Evolutionary conservation across 805 yeast genomes (phyloP).

Genomic region (Nakazawaea anatomiae): DNA sequence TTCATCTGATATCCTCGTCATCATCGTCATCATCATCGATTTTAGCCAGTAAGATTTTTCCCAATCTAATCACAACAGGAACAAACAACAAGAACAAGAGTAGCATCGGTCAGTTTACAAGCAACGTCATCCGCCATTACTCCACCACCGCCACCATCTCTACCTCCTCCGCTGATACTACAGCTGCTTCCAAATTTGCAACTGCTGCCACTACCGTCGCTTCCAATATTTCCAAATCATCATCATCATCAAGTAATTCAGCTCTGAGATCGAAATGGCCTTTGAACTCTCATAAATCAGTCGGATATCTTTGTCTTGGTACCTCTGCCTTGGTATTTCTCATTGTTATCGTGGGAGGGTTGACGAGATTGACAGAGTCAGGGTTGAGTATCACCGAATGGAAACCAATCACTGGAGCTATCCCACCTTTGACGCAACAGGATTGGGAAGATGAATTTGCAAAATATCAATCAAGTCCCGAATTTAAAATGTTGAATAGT

Average conservation of each 20-base stretch:
- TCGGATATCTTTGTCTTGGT: slow-evolving; percentile 86
- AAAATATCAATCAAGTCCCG: slow-evolving; percentile 84
- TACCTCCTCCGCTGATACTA: too few relatives aligned
- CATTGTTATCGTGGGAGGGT: slow-evolving; percentile 93
- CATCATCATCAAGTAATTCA: too few relatives aligned
- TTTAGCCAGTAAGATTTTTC: slow-evolving; percentile 3
- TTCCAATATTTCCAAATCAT: too few relatives aligned
- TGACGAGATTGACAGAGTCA: slow-evolving; percentile 91
- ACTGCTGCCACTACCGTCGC: too few relatives aligned
- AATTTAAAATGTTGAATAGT: slow-evolving; percentile 82
- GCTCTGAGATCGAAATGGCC: slow-evolving; percentile 23
- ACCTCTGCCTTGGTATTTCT: slow-evolving; percentile 89
- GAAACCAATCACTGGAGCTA: slow-evolving; percentile 94
- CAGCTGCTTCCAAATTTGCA: too few relatives aligned
- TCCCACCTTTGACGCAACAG: slow-evolving; percentile 76
- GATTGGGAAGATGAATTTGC: slow-evolving; percentile 86
- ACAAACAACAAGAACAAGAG: neutral
- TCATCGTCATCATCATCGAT: neutral
- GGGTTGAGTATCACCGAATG: slow-evolving; percentile 97
- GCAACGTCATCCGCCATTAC: neutral
- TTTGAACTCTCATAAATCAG: slow-evolving; percentile 46
- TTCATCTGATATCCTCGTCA: neutral
- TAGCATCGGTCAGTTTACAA: slow-evolving; percentile 3
- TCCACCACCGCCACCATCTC: slow-evolving; percentile 1
- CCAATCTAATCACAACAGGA: slow-evolving; percentile 7